A percentile compares a stretch with the other conserved stretches of the same genome.
phyloP scores from a whole-genome alignment of 1,284 basidiomycete species.

The Schizophyllum amplum region DNA sequence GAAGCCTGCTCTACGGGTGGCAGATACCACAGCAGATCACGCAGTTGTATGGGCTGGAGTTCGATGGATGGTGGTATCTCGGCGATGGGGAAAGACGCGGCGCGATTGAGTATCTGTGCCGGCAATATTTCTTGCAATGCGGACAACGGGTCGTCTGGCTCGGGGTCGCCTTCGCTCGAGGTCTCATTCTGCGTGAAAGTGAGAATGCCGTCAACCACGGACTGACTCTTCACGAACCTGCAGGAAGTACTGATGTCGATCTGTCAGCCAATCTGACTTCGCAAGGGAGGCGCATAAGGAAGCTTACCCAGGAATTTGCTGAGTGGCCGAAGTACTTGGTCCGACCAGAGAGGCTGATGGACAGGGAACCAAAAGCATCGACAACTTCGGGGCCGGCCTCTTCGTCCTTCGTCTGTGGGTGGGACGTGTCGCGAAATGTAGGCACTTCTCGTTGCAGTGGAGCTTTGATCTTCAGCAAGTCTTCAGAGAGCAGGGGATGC shows the following conservation, averaged over 20 bases:
- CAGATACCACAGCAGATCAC: conserved; percentile 60
- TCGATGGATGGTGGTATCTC: conserved; percentile 34
- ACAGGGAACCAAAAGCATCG: conserved; percentile 69
- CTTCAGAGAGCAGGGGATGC: conserved; percentile 62
- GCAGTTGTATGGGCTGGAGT: conserved; percentile 39
- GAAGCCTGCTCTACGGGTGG: conserved; percentile 51
- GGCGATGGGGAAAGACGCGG: conserved; percentile 58
- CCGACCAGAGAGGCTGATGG: conserved; percentile 58
- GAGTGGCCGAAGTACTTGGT: conserved; percentile 68
- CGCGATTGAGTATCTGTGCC: conserved; percentile 51
- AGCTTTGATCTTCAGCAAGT: conserved; percentile 62
- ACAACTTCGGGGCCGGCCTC: conserved; percentile 62
- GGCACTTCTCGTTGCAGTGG: conserved; percentile 57
- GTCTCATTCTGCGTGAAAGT: conserved; percentile 42
- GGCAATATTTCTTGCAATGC: conserved; percentile 50
- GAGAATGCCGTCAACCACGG: not conserved
- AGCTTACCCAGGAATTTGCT: conserved; percentile 68
- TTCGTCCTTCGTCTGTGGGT: conserved; percentile 33
- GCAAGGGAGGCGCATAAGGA: conserved; percentile 4
- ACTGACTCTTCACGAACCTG: conserved; percentile 34
- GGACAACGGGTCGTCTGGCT: conserved; percentile 34
- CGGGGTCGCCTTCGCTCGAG: conserved; percentile 41
- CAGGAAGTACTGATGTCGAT: conserved; percentile 52
- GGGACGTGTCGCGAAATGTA: conserved; percentile 19
- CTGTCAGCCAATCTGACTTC: conserved; percentile 6